Evolutionary conservation across 352 stramenopile species (phyloP), one percentile per base, ranked within the genome.

Genomic region (Globisporangium megalacanthum): DNA sequence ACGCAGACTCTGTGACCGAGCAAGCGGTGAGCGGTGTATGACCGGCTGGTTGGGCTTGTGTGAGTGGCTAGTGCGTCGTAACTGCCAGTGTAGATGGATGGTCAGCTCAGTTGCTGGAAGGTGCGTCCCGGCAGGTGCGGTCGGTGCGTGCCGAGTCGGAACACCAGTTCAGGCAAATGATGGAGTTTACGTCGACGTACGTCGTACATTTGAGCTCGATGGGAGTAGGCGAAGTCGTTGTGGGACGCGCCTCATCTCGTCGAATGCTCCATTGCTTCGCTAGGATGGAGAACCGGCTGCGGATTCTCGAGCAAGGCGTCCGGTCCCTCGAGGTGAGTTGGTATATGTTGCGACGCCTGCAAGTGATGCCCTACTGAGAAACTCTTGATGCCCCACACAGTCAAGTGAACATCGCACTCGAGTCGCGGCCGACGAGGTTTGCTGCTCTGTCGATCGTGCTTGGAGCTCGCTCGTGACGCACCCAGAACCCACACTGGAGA

Each of bases 1-100:
- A 81, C 25, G 69, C 68, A 6, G 68, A 77, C 45, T 49, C 61
- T 14, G 62, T 70, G 3, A 62, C 65, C 11, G 65, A 75, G 25
- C 62, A 72, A 52, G 70, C 70, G 29, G 70, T 79, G 60, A 13
- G 42, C n/a, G 42, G 6, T 17, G n/a, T 7, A 29, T 29, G 25
- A 29, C 25, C 25, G 25, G 25, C 25, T 29, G 4, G 25, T 29
- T 4, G 25, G 25, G 25, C 25, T 29, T 29, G 25, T 29, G 4
- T 29, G 25, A 29, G 25, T 29, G 25, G 25, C 25, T 29, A 29
- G 25, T 29, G 25, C 25, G 25, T 29, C 4, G 25, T 29, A 29
- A 29, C 25, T 29, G 25, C 25, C 25, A 29, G 25, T 29, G 9
- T 42, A 41, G 11, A 33, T 46, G 20, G 22, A 46, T 11, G 2